Percentiles rank a stretch among this genome's conserved stretches.
Evolutionary conservation across 129 eudicot genomes (phyloP).

Genomic region (Tagetes erecta): DNA sequence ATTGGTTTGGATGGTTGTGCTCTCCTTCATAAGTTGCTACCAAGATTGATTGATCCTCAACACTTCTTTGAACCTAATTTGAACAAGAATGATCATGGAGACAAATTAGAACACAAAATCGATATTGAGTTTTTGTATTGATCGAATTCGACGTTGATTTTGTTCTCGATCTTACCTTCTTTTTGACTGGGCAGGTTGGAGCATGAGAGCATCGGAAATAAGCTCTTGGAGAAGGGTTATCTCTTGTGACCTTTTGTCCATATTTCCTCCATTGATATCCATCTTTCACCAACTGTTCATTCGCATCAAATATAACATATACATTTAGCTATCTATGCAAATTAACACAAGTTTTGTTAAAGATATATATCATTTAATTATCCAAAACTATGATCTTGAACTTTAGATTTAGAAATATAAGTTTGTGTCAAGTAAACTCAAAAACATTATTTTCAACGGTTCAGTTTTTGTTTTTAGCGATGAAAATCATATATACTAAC

Average conservation of each 20-base stretch:
- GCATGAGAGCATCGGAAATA: slow-evolving; percentile 98
- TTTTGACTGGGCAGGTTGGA: slow-evolving; percentile 95
- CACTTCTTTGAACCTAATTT: slow-evolving; percentile 79
- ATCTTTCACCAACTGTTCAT: slow-evolving; percentile 74
- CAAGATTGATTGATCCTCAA: slow-evolving; percentile 82
- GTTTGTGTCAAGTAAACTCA: neutral
- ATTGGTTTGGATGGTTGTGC: slow-evolving; percentile 77
- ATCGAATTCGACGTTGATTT: neutral
- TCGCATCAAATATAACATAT: slow-evolving; percentile 8
- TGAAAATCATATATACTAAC: too few species aligned
- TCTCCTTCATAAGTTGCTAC: slow-evolving; percentile 97
- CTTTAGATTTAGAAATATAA: neutral
- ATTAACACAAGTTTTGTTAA: slow-evolving; percentile 6
- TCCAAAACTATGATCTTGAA: neutral
- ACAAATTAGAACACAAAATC: slow-evolving; percentile 19
- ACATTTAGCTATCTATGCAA: slow-evolving; percentile 17
- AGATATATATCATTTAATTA: neutral
- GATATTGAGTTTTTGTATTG: neutral
- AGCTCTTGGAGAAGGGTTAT: slow-evolving; percentile 98
- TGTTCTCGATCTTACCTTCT: slow-evolving; percentile 55
- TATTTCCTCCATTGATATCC: slow-evolving; percentile 99
- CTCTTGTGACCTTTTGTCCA: slow-evolving; percentile 98
- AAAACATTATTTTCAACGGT: too few species aligned
- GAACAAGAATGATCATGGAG: slow-evolving; percentile 2
- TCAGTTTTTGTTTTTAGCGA: too few species aligned